Base-by-base conservation (phyloP, 257 asterid species). In the Ligustrum vulgare region DNA sequence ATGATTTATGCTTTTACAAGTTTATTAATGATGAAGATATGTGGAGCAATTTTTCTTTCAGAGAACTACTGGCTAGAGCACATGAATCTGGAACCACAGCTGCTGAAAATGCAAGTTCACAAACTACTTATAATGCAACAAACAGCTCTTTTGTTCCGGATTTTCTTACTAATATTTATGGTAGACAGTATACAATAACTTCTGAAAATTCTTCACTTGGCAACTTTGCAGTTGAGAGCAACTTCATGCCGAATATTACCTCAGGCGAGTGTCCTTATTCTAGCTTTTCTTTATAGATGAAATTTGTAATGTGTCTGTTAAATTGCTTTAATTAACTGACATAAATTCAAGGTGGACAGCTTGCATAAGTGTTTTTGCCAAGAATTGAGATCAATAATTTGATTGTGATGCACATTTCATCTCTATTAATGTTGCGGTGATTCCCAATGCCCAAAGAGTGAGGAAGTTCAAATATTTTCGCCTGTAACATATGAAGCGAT, bases 51-150 rank as follows among this genome's bases (percentile, higher is more conserved):
- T 34, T 81, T 72, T 80, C 93, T 3, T 86, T 83, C 34, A 75
- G 73, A 20, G 75, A 75, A 34, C 86, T 89, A 77, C 74, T 86
- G 83, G 87, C 83, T 36, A 67, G 80, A 16, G 91, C 85, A 28
- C 73, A 84, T 71, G 83, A 83, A 12, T 80, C 67, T 69, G 84
- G 86, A 47, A 78, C 75, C 32, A 73, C 66, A 34, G 60, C 69
- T 13, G 60, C 66, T 0, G 83, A 51, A 31, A 76, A 67, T 67
- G 79, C 39, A 10, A 74, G 60, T 75, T 3, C 56, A 7, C 58
- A 16, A 8, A 31, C 64, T 51, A 65, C 43, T 58, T 75, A 78
- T 18, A 66, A 69, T 65, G 83, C 75, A 25, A 71, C 76, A 28
- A 75, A 72, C 74, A 75, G 81, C 68, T n/a, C 75, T 67, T 69